A percentile compares a stretch with the other conserved stretches of the same genome.
These are phyloP conservation scores for Aristolochia fimbriata DNA, from an alignment of 164 flowering plant genomes.

Conservation along the genomic window DNA sequence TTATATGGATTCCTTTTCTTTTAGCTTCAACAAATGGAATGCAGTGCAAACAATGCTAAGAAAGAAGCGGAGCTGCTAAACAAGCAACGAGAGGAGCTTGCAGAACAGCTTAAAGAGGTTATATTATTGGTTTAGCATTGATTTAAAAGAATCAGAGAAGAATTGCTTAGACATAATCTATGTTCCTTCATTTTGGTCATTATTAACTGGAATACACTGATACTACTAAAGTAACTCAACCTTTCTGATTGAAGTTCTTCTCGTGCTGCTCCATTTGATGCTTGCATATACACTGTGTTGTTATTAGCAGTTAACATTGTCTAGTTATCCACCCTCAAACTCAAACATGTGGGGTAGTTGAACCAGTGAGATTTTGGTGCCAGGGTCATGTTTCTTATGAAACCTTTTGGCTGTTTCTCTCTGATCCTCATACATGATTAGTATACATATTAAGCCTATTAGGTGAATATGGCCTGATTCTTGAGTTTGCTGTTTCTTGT, in stretches of 20 bases:
- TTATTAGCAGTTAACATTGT: too few relatives aligned
- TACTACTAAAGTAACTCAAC: too few relatives aligned
- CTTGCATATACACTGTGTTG: too few relatives aligned
- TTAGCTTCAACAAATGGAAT: conserved; percentile 78
- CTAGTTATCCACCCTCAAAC: too few relatives aligned
- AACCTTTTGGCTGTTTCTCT: too few relatives aligned
- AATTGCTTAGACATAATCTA: background rate
- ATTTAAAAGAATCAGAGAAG: background rate
- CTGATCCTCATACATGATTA: too few relatives aligned
- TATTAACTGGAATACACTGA: too few relatives aligned
- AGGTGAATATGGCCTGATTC: background rate
- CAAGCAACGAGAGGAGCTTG: conserved; percentile 52
- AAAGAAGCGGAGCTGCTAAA: conserved; percentile 54
- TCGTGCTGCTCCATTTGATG: too few relatives aligned
- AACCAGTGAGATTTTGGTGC: too few relatives aligned
- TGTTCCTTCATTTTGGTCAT: background rate
- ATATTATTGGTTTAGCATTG: background rate
- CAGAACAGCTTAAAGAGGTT: conserved; percentile 55
- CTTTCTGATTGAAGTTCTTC: too few relatives aligned
- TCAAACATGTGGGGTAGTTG: too few relatives aligned
- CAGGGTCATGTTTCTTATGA: too few relatives aligned
- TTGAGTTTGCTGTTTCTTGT: background rate
- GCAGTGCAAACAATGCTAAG: conserved; percentile 71
- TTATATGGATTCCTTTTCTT: conserved; percentile 4
- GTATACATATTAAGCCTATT: background rate